Percentiles rank a stretch among this genome's conserved stretches.
These are phyloP conservation scores for Ophiostoma fasciatum DNA, from an alignment of 2,329 filamentous ascomycete species.

Conservation along the genomic window DNA sequence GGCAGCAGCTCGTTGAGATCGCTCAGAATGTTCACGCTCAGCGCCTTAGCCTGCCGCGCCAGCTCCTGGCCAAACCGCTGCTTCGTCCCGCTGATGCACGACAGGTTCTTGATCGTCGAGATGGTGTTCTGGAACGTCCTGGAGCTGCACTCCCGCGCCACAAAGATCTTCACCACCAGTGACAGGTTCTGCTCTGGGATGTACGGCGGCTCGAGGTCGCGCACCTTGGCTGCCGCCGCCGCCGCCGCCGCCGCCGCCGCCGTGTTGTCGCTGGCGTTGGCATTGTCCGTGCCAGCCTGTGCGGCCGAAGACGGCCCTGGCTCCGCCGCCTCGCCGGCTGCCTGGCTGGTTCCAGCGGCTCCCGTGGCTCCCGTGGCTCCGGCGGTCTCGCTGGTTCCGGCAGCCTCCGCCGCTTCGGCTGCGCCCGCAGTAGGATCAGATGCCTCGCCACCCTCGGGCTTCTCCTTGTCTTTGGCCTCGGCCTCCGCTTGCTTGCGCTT, in stretches of 20 bases:
- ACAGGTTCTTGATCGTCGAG: conserved; percentile 97
- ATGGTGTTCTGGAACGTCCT: conserved; percentile 98
- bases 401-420: conserved; percentile 14
- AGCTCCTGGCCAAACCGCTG: conserved; percentile 86
- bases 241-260: conserved; percentile 26
- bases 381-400: conserved; percentile 4
- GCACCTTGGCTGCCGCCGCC: conserved; percentile 32
- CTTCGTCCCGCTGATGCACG: conserved; percentile 78
- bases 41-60: conserved; percentile 66
- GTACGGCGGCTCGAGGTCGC: conserved; percentile 60
- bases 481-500: conserved; percentile 24
- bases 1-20: conserved; percentile 75
- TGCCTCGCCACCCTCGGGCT: too few species aligned
- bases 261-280: conserved; percentile 15
- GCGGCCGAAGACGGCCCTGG: too few species aligned
- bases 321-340: too few species aligned
- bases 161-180: conserved; percentile 91
- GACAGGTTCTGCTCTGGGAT: conserved; percentile 82
- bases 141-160: conserved; percentile 87
- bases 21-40: conserved; percentile 71
- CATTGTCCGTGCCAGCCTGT: background rate
- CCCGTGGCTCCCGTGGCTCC: too few species aligned
- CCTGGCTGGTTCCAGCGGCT: too few species aligned
- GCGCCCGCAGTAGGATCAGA: too few species aligned
- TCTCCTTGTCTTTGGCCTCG: conserved; percentile 16